Percentiles rank a stretch among this genome's conserved stretches.
Conservation (phyloP, 2,329 filamentous ascomycete species). For the Xenoacremonium recifei region DNA sequence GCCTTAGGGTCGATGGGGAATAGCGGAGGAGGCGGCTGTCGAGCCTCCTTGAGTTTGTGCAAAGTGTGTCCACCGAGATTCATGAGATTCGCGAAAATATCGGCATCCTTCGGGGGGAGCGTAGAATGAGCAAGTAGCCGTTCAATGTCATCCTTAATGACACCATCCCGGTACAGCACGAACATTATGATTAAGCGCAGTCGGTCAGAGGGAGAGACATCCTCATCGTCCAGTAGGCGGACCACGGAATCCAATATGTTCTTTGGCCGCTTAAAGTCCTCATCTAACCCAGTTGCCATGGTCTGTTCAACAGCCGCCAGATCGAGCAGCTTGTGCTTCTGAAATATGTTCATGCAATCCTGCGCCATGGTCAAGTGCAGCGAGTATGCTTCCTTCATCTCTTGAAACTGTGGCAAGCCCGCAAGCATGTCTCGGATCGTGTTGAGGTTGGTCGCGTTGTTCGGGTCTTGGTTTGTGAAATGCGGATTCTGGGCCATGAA, state of each 20-base stretch:
- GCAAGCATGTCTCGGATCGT: conserved; percentile 97
- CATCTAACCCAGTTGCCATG: conserved; percentile 87
- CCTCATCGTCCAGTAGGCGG: conserved; percentile 82
- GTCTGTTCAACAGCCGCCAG: conserved; percentile 87
- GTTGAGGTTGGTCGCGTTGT: conserved; percentile 75
- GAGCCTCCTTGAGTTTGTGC: conserved; percentile 71
- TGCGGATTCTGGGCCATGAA: conserved; percentile 91
- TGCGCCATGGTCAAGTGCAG: conserved; percentile 95
- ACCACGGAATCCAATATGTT: conserved; percentile 84
- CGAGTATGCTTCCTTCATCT: conserved; percentile 93
- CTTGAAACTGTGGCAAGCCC: conserved; percentile 88
- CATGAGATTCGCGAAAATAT: conserved; percentile 74
- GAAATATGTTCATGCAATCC: conserved; percentile 93
- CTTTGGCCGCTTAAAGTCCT: conserved; percentile 88
- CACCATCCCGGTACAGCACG: conserved; percentile 79
- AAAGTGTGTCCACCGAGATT: conserved; percentile 75
- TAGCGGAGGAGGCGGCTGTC: conserved; percentile 61
- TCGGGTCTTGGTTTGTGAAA: conserved; percentile 73
- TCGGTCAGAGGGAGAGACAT: conserved; percentile 69
- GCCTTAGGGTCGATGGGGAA: conserved; percentile 66
- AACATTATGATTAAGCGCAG: conserved; percentile 85
- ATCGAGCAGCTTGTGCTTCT: conserved; percentile 80
- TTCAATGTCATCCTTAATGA: conserved; percentile 79
- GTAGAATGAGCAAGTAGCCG: conserved; percentile 82
- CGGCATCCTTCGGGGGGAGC: conserved; percentile 70